These are phyloP conservation scores for Cylindrotheca fusiformis DNA, from an alignment of 108 stramenopile genomes.

Conservation along the genomic window DNA sequence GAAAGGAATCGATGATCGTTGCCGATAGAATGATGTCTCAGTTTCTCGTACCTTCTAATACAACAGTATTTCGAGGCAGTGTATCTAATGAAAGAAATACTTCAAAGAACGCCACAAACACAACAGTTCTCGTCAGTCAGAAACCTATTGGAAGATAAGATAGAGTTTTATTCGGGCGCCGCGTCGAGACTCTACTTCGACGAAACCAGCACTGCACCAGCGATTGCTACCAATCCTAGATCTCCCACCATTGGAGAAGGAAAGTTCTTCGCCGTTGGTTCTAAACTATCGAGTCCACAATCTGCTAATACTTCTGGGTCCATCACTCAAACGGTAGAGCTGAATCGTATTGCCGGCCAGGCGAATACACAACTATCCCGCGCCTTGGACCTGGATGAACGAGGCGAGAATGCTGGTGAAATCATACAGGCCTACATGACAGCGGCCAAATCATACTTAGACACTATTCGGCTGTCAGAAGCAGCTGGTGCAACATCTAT, in stretches of 20 bases:
- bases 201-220: conserved; percentile 13
- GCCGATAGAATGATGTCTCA: too few relatives aligned
- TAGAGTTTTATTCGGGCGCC: conserved; percentile 37
- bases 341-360: conserved; percentile 19
- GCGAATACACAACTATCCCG: conserved; percentile 37
- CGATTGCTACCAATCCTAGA: conserved; percentile 4
- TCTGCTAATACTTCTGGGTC: background rate
- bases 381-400: conserved; percentile 61
- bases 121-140: conserved; percentile 2
- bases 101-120: conserved; percentile 18
- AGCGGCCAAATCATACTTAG: conserved; percentile 51
- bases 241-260: conserved; percentile 5
- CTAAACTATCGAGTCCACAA: background rate
- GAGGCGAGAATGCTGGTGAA: conserved; percentile 6
- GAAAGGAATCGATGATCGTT: too few relatives aligned
- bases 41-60: too few relatives aligned
- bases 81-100: conserved; percentile 50
- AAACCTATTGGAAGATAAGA: conserved; percentile 46
- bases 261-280: conserved; percentile 17
- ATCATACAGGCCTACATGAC: conserved; percentile 46
- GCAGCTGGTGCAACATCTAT: conserved; percentile 11
- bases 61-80: conserved; percentile 49
- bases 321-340: conserved; percentile 11
- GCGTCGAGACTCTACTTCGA: conserved; percentile 40
- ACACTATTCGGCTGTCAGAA: conserved; percentile 37